These are phyloP conservation scores for Suaeda aralocaspica DNA, from an alignment of 148 eudicot species.

Conservation along the genomic window DNA sequence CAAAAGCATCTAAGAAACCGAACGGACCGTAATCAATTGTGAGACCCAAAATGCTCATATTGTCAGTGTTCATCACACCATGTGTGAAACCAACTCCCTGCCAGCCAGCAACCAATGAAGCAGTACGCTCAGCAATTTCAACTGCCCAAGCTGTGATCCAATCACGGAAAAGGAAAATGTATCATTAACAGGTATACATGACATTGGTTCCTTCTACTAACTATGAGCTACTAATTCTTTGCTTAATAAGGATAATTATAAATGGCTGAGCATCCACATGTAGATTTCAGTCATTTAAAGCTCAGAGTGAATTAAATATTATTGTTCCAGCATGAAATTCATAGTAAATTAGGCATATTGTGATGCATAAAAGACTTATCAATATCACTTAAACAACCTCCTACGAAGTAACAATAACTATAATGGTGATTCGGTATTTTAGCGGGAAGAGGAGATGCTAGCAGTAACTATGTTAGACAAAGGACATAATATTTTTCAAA, in stretches of 20 bases:
- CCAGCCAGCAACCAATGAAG: conserved; percentile 91
- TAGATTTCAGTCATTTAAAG: neutral
- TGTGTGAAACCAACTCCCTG: conserved; percentile 99
- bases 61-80: conserved; percentile 97
- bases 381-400: too few relatives aligned
- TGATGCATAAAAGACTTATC: neutral
- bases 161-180: conserved; percentile 22
- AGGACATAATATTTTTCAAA: neutral
- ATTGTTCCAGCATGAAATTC: neutral
- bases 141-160: conserved; percentile 93
- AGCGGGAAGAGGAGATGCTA: neutral
- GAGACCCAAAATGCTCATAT: conserved; percentile 96
- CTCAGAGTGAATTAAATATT: neutral
- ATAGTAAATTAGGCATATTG: neutral
- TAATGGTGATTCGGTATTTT: too few relatives aligned
- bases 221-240: too few relatives aligned
- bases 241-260: neutral
- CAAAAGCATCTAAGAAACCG: conserved; percentile 99
- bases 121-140: conserved; percentile 97
- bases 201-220: neutral
- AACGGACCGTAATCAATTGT: conserved; percentile 98
- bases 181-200: conserved; percentile 15
- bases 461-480: too few relatives aligned
- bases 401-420: too few relatives aligned
- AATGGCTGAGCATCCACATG: neutral